Percentiles rank a stretch among this genome's conserved stretches.
These are phyloP conservation scores for Colletotrichum tanaceti DNA, from an alignment of 2,329 filamentous ascomycete species.

Conservation along the genomic window DNA sequence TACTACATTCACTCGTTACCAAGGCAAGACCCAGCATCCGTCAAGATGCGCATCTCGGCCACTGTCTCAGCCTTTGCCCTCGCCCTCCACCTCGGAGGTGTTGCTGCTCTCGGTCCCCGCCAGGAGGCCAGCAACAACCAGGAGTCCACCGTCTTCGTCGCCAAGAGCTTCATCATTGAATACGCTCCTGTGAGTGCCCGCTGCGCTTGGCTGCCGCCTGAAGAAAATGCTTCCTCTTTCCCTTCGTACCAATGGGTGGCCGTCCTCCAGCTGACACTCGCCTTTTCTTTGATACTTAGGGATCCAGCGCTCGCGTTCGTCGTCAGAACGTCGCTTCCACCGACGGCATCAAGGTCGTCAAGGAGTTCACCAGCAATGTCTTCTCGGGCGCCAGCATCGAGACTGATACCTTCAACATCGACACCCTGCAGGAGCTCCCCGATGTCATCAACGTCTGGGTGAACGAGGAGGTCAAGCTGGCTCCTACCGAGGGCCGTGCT, in stretches of 20 bases:
- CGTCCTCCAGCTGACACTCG: conserved; percentile 24
- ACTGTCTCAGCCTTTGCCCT: conserved; percentile 35
- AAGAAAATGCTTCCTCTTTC: background rate
- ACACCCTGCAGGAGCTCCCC: conserved; percentile 49
- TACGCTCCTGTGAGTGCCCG: conserved; percentile 41
- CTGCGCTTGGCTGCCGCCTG: conserved; percentile 29
- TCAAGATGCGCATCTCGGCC: conserved; percentile 39
- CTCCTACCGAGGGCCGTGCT: conserved; percentile 33
- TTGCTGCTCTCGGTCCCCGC: conserved; percentile 20
- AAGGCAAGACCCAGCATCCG: conserved; percentile 18
- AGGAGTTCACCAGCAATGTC: conserved; percentile 45
- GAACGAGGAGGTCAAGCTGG: conserved; percentile 42
- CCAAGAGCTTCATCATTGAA: conserved; percentile 44
- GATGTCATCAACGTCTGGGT: conserved; percentile 53
- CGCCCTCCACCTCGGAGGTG: conserved; percentile 35
- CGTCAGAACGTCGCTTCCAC: conserved; percentile 42
- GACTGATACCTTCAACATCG: conserved; percentile 45
- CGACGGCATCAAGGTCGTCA: conserved; percentile 43
- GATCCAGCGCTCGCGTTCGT: conserved; percentile 33
- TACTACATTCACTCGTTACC: conserved; percentile 17
- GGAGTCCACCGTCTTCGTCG: conserved; percentile 18
- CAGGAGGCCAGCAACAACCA: conserved; percentile 12
- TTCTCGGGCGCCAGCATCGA: conserved; percentile 48
- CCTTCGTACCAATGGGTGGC: conserved; percentile 4
- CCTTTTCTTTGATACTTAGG: conserved; percentile 8